These are phyloP conservation scores for Teratosphaeria viscida DNA, from an alignment of 2,329 filamentous ascomycete species.

Conservation along the genomic window DNA sequence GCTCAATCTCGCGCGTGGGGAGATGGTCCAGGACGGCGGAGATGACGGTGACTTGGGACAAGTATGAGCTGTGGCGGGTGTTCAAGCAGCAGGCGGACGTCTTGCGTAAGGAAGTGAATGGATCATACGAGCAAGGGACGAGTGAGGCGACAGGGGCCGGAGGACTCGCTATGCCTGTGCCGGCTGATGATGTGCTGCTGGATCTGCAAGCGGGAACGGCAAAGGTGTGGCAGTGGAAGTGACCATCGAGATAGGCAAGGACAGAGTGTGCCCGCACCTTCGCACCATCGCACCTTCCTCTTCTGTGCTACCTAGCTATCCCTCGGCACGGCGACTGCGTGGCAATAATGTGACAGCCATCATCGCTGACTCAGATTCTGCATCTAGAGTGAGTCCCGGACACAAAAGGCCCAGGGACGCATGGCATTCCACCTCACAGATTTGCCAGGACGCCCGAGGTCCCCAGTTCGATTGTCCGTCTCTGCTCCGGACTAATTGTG, in stretches of 20 bases:
- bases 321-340: background rate
- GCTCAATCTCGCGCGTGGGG: conserved; percentile 42
- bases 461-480: too few relatives aligned
- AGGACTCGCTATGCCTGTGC: background rate
- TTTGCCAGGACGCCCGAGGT: too few relatives aligned
- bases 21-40: conserved; percentile 16
- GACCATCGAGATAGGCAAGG: background rate
- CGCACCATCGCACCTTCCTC: background rate
- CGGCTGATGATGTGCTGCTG: background rate
- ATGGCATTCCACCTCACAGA: too few relatives aligned
- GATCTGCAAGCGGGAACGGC: background rate
- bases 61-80: conserved; percentile 47
- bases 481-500: background rate
- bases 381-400: too few relatives aligned
- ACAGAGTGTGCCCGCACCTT: background rate
- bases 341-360: too few relatives aligned
- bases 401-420: too few relatives aligned
- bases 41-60: conserved; percentile 34
- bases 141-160: background rate
- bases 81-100: conserved; percentile 53
- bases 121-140: background rate
- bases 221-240: background rate
- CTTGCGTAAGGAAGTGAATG: conserved; percentile 41
- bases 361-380: too few relatives aligned
- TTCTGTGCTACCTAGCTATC: background rate